Evolutionary conservation across 345 rosid genomes (phyloP).

Genomic region (Pelargonium nanum): DNA sequence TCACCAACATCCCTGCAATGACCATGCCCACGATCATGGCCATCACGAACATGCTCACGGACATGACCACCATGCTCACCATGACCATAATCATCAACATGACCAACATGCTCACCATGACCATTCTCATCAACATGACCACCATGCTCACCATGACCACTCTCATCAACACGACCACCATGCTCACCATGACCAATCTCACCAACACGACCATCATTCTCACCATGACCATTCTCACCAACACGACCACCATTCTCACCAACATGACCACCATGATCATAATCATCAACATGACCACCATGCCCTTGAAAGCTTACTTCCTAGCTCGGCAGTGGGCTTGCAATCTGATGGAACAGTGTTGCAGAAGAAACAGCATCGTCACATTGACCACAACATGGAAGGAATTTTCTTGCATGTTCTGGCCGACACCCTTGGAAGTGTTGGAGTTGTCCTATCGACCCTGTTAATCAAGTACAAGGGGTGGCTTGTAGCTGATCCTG

Average conservation of each 20-base stretch:
- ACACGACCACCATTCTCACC: background rate
- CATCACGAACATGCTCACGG: conserved; percentile 17
- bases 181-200: conserved; percentile 14
- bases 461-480: conserved; percentile 89
- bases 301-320: background rate
- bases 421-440: conserved; percentile 96
- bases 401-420: conserved; percentile 91
- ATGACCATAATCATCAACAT: conserved; percentile 18
- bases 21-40: conserved; percentile 9
- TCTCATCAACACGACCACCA: conserved; percentile 5
- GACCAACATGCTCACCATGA: conserved; percentile 6
- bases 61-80: conserved; percentile 17
- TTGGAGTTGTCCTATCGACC: conserved; percentile 92
- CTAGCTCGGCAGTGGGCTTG: background rate
- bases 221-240: conserved; percentile 4
- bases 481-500: conserved; percentile 99
- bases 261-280: background rate
- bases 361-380: conserved; percentile 23
- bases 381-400: conserved; percentile 98
- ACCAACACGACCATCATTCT: background rate
- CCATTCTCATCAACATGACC: conserved; percentile 10
- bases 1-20: conserved; percentile 1
- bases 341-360: conserved; percentile 12
- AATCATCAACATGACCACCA: background rate
- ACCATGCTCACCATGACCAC: conserved; percentile 12